phyloP scores from a whole-genome alignment of 2,329 filamentous ascomycete species.

The Exophiala viscosa region DNA sequence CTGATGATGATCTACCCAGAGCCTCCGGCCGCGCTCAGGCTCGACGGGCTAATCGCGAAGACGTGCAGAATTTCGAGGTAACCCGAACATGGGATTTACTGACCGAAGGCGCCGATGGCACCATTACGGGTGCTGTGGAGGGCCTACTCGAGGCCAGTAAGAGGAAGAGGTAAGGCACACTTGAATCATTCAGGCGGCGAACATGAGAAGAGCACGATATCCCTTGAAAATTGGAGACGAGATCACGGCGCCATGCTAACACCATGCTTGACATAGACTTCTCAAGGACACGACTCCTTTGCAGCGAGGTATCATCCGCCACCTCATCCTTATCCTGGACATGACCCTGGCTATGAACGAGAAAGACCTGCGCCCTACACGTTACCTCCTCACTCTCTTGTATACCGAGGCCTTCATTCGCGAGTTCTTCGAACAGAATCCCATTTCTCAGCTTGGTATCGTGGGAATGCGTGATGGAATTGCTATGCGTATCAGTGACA shows the following conservation, averaged over 20 bases:
- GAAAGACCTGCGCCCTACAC: slow-evolving; percentile 87
- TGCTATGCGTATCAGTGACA: slow-evolving; percentile 77
- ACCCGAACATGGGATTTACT: slow-evolving; percentile 62
- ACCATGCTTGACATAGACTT: slow-evolving; percentile 52
- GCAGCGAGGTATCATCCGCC: slow-evolving; percentile 95
- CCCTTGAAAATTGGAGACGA: background rate
- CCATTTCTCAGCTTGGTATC: slow-evolving; percentile 90
- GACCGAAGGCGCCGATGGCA: slow-evolving; percentile 74
- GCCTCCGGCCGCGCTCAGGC: slow-evolving; percentile 17
- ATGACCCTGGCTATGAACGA: slow-evolving; percentile 91
- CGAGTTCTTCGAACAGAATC: slow-evolving; percentile 98
- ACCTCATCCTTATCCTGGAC: slow-evolving; percentile 85
- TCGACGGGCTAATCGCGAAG: slow-evolving; percentile 30
- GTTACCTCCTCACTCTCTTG: slow-evolving; percentile 75
- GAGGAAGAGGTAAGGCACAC: slow-evolving; percentile 57
- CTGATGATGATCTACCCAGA: slow-evolving; percentile 42
- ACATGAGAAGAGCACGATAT: background rate
- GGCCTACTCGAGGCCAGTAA: slow-evolving; percentile 77
- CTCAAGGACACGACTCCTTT: slow-evolving; percentile 91
- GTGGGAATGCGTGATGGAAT: slow-evolving; percentile 91
- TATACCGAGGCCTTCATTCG: slow-evolving; percentile 84
- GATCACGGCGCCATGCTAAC: slow-evolving; percentile 4
- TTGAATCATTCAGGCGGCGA: background rate
- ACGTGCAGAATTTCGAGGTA: slow-evolving; percentile 47
- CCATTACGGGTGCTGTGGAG: slow-evolving; percentile 67